These are phyloP conservation scores for Ceratocystis huliohia DNA, from an alignment of 2,329 filamentous ascomycete genomes.

Conservation along the genomic window DNA sequence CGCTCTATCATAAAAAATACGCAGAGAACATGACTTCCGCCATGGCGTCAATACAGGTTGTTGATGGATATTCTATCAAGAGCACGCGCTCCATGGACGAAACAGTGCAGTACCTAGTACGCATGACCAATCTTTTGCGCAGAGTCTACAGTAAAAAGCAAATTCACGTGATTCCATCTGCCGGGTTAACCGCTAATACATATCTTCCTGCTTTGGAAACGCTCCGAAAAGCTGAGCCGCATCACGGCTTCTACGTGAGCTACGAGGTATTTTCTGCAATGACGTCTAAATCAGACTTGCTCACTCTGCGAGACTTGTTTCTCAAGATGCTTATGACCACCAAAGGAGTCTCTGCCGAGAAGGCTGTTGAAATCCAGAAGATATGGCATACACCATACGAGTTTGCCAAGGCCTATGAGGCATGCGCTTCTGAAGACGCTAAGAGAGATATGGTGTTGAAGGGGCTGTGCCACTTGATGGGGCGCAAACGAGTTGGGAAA, in stretches of 20 bases:
- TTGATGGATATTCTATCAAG: slow-evolving; percentile 69
- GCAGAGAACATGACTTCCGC: slow-evolving; percentile 58
- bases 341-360: slow-evolving; percentile 60
- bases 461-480: slow-evolving; percentile 45
- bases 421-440: slow-evolving; percentile 38
- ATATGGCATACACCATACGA: slow-evolving; percentile 62
- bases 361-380: slow-evolving; percentile 66
- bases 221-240: slow-evolving; percentile 40
- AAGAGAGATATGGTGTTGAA: slow-evolving; percentile 49
- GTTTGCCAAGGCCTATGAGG: slow-evolving; percentile 57
- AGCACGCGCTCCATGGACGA: slow-evolving; percentile 64
- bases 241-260: slow-evolving; percentile 46
- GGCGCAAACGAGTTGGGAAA: slow-evolving; percentile 55
- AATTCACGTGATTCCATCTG: slow-evolving; percentile 53
- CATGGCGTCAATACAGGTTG: slow-evolving; percentile 63
- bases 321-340: slow-evolving; percentile 81
- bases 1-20: slow-evolving; percentile 41
- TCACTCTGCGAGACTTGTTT: slow-evolving; percentile 62
- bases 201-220: slow-evolving; percentile 52
- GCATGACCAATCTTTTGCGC: slow-evolving; percentile 57
- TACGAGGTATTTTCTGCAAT: slow-evolving; percentile 60
- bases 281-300: slow-evolving; percentile 60
- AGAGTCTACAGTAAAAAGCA: slow-evolving; percentile 47
- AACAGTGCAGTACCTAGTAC: slow-evolving; percentile 60
- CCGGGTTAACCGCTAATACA: slow-evolving; percentile 48